These are phyloP conservation scores for Trametes meyenii DNA, from an alignment of 768 basidiomycete genomes.

Conservation along the genomic window DNA sequence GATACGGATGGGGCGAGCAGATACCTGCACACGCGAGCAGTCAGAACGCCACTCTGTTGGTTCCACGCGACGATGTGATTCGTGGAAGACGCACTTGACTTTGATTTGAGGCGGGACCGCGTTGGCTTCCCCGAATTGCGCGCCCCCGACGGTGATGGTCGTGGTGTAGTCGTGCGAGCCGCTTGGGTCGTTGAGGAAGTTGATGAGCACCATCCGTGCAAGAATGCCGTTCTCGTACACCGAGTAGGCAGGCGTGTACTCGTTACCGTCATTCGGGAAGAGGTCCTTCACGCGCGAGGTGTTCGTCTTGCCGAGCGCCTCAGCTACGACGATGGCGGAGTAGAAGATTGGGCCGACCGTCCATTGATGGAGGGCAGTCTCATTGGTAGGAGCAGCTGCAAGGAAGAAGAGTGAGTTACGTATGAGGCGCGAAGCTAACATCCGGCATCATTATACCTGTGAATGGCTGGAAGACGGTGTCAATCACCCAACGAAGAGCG, in stretches of 20 bases:
- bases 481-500: background rate
- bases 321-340: slow-evolving; percentile 48
- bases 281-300: slow-evolving; percentile 48
- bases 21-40: slow-evolving; percentile 27
- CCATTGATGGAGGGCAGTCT: slow-evolving; percentile 43
- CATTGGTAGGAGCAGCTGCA: slow-evolving; percentile 47
- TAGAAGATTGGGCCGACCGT: slow-evolving; percentile 54
- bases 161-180: slow-evolving; percentile 45
- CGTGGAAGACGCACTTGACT: slow-evolving; percentile 40
- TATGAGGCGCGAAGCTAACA: background rate
- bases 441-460: slow-evolving; percentile 38
- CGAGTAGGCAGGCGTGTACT: slow-evolving; percentile 49
- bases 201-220: slow-evolving; percentile 48
- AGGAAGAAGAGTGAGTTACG: background rate
- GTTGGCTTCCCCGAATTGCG: slow-evolving; percentile 25
- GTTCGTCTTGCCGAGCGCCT: slow-evolving; percentile 49
- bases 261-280: slow-evolving; percentile 33
- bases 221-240: slow-evolving; percentile 51
- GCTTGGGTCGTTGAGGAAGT: slow-evolving; percentile 46
- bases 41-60: background rate
- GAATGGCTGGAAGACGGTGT: slow-evolving; percentile 43
- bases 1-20: slow-evolving; percentile 41
- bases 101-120: slow-evolving; percentile 32
- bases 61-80: background rate
- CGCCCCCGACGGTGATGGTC: slow-evolving; percentile 37